Percentiles rank a stretch among this genome's conserved stretches.
These are phyloP conservation scores for Ophiosphaerella herpotricha DNA, from an alignment of 2,329 filamentous ascomycete species.

Conservation along the genomic window DNA sequence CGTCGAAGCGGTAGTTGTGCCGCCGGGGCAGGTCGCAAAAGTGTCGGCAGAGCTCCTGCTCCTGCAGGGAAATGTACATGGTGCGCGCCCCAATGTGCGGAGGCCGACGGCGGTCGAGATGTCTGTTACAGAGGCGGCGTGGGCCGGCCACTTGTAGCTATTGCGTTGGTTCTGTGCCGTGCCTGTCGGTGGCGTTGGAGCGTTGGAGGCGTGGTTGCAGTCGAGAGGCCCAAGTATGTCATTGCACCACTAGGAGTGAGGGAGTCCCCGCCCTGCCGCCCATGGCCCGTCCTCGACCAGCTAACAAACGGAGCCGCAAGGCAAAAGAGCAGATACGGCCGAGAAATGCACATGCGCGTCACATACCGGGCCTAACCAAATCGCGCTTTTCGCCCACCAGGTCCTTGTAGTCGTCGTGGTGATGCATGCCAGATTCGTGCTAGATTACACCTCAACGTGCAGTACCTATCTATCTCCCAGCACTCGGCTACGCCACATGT, in stretches of 20 bases:
- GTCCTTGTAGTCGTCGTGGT: too few relatives aligned
- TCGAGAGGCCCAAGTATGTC: slow-evolving; percentile 11
- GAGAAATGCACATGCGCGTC: too few relatives aligned
- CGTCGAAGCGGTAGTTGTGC: slow-evolving; percentile 76
- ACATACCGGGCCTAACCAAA: too few relatives aligned
- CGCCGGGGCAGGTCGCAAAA: slow-evolving; percentile 76
- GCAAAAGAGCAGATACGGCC: too few relatives aligned
- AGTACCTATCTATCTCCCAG: slow-evolving; percentile 28
- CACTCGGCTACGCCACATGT: slow-evolving; percentile 19
- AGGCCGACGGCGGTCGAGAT: not conserved
- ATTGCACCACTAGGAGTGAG: slow-evolving; percentile 9
- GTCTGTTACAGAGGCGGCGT: slow-evolving; percentile 2
- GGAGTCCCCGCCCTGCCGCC: not conserved
- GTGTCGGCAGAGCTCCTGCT: slow-evolving; percentile 82
- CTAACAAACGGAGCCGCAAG: too few relatives aligned
- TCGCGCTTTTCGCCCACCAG: too few relatives aligned
- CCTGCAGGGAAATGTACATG: slow-evolving; percentile 59
- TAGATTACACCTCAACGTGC: slow-evolving; percentile 45
- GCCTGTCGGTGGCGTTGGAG: not conserved
- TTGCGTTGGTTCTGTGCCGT: not conserved
- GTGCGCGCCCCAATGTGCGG: slow-evolving; percentile 8
- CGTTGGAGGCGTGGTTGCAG: not conserved
- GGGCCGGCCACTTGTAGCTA: slow-evolving; percentile 20
- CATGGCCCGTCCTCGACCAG: too few relatives aligned
- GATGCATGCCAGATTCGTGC: slow-evolving; percentile 23